Conservation (phyloP, 1,284 basidiomycete species). For the Earliella scabrosa region DNA sequence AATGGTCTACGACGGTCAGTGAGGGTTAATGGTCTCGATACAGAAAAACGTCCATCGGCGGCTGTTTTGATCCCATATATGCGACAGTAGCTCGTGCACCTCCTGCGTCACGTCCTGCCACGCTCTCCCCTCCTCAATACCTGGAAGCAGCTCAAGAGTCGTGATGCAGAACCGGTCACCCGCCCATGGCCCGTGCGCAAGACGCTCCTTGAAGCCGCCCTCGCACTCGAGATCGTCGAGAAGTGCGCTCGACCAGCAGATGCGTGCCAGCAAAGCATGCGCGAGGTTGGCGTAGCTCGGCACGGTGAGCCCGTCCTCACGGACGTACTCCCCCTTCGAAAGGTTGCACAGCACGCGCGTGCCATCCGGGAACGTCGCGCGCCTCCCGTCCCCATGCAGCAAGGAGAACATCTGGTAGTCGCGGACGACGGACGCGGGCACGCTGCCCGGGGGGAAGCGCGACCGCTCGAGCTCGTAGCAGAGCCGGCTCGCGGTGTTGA, state of each 20-base stretch:
- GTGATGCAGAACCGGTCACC: conserved; percentile 15
- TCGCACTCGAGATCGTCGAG: conserved; percentile 2
- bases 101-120: conserved; percentile 13
- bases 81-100: conserved; percentile 4
- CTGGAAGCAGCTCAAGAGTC: neutral
- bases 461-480: neutral
- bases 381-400: conserved; percentile 11
- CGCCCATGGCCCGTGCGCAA: conserved; percentile 11
- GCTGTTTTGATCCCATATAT: conserved; percentile 9
- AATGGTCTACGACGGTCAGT: too few species aligned
- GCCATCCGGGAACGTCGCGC: conserved; percentile 3
- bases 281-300: conserved; percentile 9
- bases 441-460: neutral
- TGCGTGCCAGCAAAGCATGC: conserved; percentile 7
- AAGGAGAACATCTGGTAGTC: conserved; percentile 1
- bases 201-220: neutral
- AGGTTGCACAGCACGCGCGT: conserved; percentile 14
- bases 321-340: conserved; percentile 12
- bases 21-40: too few species aligned
- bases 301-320: conserved; percentile 6
- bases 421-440: neutral
- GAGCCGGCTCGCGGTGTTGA: conserved; percentile 1
- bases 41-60: neutral
- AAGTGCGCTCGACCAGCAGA: conserved; percentile 13
- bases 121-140: neutral